phyloP scores from a whole-genome alignment of 169 alveolate species.

The Miamiensis avidus region DNA sequence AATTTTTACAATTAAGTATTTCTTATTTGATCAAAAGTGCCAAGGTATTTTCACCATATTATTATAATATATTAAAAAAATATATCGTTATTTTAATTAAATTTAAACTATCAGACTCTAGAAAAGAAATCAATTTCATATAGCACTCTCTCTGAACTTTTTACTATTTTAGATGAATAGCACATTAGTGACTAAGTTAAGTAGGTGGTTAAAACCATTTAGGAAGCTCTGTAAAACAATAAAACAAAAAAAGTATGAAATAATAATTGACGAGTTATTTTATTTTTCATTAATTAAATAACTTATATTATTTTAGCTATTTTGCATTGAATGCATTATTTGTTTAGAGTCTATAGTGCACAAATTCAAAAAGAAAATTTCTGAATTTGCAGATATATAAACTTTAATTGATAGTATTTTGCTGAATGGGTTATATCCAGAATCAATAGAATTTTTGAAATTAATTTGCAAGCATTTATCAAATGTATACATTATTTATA shows the following conservation, averaged over 20 bases:
- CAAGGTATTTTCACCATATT: not conserved
- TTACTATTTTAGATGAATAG: constrained; percentile 9
- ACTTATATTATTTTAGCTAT: not conserved
- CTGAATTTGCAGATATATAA: constrained; percentile 32
- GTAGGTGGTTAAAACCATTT: constrained; percentile 5
- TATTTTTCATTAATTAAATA: not conserved
- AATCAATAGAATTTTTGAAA: constrained; percentile 31
- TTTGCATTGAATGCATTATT: constrained; percentile 29
- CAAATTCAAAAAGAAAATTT: constrained; percentile 11
- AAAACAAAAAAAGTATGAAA: constrained; percentile 13
- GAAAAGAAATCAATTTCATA: constrained; percentile 17
- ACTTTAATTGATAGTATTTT: constrained; percentile 29
- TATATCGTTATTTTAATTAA: not conserved
- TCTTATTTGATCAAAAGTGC: constrained; percentile 15
- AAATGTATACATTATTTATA: not conserved
- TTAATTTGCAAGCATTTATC: constrained; percentile 3
- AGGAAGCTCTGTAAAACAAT: constrained; percentile 17
- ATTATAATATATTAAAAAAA: not conserved
- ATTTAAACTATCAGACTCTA: constrained; percentile 1
- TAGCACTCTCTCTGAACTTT: constrained; percentile 11
- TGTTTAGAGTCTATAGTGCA: constrained; percentile 29
- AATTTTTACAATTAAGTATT: constrained; percentile 29
- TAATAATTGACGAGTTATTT: constrained; percentile 1
- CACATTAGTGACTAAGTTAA: not conserved
- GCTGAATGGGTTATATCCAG: constrained; percentile 41